Conservation (phyloP, 495 filamentous ascomycete genomes). For the Trichoderma virens region DNA sequence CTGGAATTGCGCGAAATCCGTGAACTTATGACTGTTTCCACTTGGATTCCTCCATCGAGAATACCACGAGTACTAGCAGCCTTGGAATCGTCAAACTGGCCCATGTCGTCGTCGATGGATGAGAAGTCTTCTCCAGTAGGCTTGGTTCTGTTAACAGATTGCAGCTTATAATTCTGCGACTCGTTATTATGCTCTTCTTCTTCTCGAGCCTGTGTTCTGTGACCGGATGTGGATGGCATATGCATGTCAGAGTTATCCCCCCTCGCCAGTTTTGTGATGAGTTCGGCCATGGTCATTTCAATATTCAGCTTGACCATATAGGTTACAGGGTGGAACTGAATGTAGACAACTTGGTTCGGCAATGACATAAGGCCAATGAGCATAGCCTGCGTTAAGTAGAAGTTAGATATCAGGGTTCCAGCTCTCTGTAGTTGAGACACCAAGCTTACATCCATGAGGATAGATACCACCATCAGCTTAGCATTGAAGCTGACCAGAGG, state of each 20-base stretch:
- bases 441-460: constrained; percentile 38
- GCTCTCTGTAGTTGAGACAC: not conserved
- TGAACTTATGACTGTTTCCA: not conserved
- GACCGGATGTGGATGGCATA: not conserved
- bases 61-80: not conserved
- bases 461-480: constrained; percentile 35
- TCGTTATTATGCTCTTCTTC: not conserved
- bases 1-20: not conserved
- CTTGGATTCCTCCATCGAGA: not conserved
- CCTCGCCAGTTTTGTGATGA: constrained; percentile 28
- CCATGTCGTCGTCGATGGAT: constrained; percentile 1
- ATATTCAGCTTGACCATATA: constrained; percentile 50
- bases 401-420: not conserved
- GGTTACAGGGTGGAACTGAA: constrained; percentile 45
- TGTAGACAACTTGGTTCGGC: constrained; percentile 17
- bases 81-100: not conserved
- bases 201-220: not conserved
- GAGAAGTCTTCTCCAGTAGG: not conserved
- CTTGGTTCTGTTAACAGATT: not conserved
- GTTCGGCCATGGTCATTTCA: constrained; percentile 43
- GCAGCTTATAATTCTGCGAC: not conserved
- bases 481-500: constrained; percentile 38
- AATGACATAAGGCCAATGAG: constrained; percentile 26
- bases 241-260: not conserved
- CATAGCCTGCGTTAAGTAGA: constrained; percentile 15